Conservation (phyloP, 2,329 filamentous ascomycete genomes). For the Camillea tinctor region DNA sequence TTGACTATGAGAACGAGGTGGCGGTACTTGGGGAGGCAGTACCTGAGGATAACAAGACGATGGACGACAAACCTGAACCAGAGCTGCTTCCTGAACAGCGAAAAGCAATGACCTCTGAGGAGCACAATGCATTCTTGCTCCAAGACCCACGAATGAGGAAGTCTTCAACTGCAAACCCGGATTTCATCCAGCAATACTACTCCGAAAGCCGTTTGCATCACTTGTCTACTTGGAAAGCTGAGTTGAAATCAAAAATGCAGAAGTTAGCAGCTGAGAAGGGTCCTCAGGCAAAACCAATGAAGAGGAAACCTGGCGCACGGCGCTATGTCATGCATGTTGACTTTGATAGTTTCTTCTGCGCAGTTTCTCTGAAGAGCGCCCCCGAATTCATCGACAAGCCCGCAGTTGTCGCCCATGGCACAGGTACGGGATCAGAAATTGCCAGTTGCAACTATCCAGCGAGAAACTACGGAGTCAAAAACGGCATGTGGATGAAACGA, state of each 20-base stretch:
- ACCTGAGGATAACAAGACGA: slow-evolving; percentile 1
- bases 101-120: slow-evolving; percentile 71
- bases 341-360: slow-evolving; percentile 98
- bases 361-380: slow-evolving; percentile 76
- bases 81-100: slow-evolving; percentile 13
- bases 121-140: slow-evolving; percentile 84
- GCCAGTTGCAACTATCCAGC: slow-evolving; percentile 97
- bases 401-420: slow-evolving; percentile 83
- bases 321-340: slow-evolving; percentile 93
- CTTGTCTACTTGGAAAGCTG: slow-evolving; percentile 93
- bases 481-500: slow-evolving; percentile 99
- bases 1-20: slow-evolving; percentile 5
- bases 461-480: slow-evolving; percentile 81
- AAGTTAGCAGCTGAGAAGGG: slow-evolving; percentile 70
- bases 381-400: slow-evolving; percentile 78
- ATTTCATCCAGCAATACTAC: slow-evolving; percentile 93
- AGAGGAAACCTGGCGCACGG: slow-evolving; percentile 61
- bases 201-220: slow-evolving; percentile 94
- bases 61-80: slow-evolving; percentile 5
- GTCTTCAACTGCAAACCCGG: slow-evolving; percentile 86
- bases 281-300: slow-evolving; percentile 40
- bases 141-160: slow-evolving; percentile 83
- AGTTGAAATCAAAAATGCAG: slow-evolving; percentile 87
- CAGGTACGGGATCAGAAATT: slow-evolving; percentile 85
- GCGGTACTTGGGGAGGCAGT: background rate